Conservation (phyloP, 139 green algal genomes). For the Picochlorum costavermella region DNA sequence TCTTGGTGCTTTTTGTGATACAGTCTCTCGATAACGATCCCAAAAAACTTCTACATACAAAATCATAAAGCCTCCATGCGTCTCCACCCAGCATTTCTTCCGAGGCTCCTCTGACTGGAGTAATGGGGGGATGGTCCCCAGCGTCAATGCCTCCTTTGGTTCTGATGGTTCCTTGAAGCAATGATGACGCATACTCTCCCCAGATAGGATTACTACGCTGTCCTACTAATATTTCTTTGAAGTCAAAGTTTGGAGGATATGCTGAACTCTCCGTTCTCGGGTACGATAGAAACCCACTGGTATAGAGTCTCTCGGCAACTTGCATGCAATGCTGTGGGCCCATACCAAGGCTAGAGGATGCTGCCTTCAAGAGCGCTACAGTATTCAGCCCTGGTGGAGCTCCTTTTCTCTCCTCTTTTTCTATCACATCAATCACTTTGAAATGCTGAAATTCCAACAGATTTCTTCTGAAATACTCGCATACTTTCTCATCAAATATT, state of each 20-base stretch:
- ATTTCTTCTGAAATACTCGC: conserved; percentile 24
- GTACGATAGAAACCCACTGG: conserved; percentile 73
- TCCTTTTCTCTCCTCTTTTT: conserved; percentile 50
- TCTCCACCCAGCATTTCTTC: conserved; percentile 68
- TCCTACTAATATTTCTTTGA: conserved; percentile 43
- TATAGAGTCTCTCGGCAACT: conserved; percentile 82
- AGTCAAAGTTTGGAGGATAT: conserved; percentile 81
- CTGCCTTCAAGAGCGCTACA: conserved; percentile 78
- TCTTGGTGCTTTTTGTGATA: conserved; percentile 42
- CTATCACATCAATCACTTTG: conserved; percentile 37
- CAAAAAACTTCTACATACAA: conserved; percentile 65
- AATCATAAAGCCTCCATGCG: conserved; percentile 81
- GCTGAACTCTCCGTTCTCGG: conserved; percentile 75
- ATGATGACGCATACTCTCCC: conserved; percentile 58
- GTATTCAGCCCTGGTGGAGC: conserved; percentile 74
- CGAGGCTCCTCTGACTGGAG: conserved; percentile 59
- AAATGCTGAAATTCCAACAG: conserved; percentile 24
- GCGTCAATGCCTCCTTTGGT: conserved; percentile 51
- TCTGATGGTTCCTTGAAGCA: conserved; percentile 42
- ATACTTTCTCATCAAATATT: conserved; percentile 61
- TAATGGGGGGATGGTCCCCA: conserved; percentile 90
- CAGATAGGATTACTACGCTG: conserved; percentile 63
- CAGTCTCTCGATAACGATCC: conserved; percentile 60
- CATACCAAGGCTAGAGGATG: conserved; percentile 58
- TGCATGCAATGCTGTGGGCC: conserved; percentile 71